These are phyloP conservation scores for Fusarium verticillioides DNA, from an alignment of 2,329 filamentous ascomycete species.

Conservation along the genomic window DNA sequence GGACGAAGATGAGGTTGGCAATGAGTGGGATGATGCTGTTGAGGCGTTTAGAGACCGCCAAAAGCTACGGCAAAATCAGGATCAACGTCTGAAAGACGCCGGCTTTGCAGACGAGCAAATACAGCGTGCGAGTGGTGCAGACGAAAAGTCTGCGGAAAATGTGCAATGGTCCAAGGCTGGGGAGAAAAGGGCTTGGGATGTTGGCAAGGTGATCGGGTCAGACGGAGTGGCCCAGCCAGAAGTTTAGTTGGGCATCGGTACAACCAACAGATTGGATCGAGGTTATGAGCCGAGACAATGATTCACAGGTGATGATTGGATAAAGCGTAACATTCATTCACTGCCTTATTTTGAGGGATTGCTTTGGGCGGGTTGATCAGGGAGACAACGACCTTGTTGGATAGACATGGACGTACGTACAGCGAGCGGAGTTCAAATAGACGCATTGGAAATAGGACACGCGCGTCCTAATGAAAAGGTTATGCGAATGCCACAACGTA, in stretches of 20 bases:
- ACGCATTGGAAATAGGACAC: conserved; percentile 8
- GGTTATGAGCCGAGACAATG: conserved; percentile 12
- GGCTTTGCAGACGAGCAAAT: conserved; percentile 84
- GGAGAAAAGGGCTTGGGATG: conserved; percentile 71
- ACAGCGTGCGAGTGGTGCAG: conserved; percentile 66
- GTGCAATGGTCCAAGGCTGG: conserved; percentile 79
- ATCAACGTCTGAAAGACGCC: conserved; percentile 78
- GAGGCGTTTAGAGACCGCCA: conserved; percentile 84
- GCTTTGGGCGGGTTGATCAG: conserved; percentile 4
- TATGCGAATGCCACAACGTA: background rate
- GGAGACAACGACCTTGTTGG: background rate
- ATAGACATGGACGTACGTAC: background rate
- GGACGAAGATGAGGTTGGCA: conserved; percentile 59
- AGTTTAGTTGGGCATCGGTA: conserved; percentile 11
- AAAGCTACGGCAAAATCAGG: conserved; percentile 79
- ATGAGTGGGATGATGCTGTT: conserved; percentile 83
- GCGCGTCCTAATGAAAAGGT: background rate
- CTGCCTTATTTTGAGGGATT: conserved; percentile 16
- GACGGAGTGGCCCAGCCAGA: conserved; percentile 26
- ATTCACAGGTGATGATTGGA: conserved; percentile 26
- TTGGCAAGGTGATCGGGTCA: conserved; percentile 56
- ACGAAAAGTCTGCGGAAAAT: conserved; percentile 69
- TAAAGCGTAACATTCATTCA: conserved; percentile 5
- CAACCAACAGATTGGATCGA: conserved; percentile 6
- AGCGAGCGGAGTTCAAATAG: background rate